phyloP scores from a whole-genome alignment of 2,329 filamentous ascomycete genomes.

The Fusarium transvaalense region DNA sequence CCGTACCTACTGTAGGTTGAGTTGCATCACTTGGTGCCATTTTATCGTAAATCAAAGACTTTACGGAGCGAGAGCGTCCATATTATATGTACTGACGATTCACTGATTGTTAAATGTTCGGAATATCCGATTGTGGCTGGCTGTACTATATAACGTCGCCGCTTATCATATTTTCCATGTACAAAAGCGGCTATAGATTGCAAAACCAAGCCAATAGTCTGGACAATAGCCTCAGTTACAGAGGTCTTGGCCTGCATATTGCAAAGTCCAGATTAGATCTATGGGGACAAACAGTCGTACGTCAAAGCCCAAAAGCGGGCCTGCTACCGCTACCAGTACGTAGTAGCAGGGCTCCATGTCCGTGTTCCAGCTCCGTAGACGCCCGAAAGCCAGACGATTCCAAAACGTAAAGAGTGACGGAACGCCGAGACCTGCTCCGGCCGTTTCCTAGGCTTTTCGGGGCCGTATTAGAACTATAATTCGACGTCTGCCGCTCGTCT shows the following conservation, averaged over 20 bases:
- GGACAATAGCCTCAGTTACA: not conserved
- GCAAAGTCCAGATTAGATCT: constrained; percentile 12
- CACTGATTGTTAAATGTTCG: not conserved
- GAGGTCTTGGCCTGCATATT: constrained; percentile 12
- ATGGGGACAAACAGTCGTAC: constrained; percentile 1
- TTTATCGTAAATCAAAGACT: not conserved
- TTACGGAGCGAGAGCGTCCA: constrained; percentile 5
- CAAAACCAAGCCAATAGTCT: constrained; percentile 33
- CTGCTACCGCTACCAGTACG: not conserved
- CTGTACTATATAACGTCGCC: constrained; percentile 7
- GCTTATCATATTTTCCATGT: constrained; percentile 8
- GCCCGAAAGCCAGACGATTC: constrained; percentile 36
- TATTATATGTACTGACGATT: constrained; percentile 5
- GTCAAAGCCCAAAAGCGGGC: constrained; percentile 6
- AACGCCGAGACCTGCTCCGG: constrained; percentile 25
- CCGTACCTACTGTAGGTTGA: not conserved
- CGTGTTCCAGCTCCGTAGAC: constrained; percentile 35
- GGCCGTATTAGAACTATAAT: constrained; percentile 34
- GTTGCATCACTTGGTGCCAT: constrained; percentile 17
- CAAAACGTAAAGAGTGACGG: constrained; percentile 12
- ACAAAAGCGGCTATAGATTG: constrained; percentile 2
- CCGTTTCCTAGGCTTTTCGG: constrained; percentile 28
- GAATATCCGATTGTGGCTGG: constrained; percentile 12
- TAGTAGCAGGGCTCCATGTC: not conserved
- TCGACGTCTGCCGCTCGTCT: constrained; percentile 34